Conservation (phyloP, 1,284 basidiomycete genomes). For the Leccinum subfulvum region DNA sequence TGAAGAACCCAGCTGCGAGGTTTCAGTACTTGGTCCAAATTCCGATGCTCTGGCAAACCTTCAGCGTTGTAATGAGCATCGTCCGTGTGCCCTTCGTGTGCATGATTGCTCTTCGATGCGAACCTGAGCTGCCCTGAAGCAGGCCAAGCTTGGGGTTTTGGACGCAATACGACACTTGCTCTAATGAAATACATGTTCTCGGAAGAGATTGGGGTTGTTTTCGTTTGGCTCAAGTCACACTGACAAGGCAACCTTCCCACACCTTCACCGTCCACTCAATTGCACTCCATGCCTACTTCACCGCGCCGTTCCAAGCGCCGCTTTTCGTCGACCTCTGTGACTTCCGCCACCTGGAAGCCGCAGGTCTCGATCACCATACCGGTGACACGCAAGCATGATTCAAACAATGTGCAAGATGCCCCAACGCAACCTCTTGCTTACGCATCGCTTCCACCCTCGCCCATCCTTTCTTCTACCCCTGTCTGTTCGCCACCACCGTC, state of each 20-base stretch:
- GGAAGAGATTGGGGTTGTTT: constrained; percentile 2
- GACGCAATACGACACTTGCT: constrained; percentile 33
- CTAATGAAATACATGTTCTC: constrained; percentile 33
- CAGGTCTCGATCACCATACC: constrained; percentile 14
- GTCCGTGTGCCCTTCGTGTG: constrained; percentile 39
- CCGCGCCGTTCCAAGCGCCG: constrained; percentile 34
- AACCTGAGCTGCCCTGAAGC: constrained; percentile 36
- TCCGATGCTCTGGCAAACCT: constrained; percentile 40
- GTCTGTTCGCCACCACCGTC: constrained; percentile 26
- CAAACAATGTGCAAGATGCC: constrained; percentile 8
- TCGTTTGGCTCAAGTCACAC: not conserved
- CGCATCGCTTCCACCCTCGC: constrained; percentile 69
- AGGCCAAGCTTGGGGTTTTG: constrained; percentile 19
- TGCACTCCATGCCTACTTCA: constrained; percentile 27
- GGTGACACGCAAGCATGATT: constrained; percentile 19
- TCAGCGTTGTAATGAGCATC: constrained; percentile 52
- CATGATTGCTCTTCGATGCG: constrained; percentile 37
- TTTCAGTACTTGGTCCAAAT: constrained; percentile 13
- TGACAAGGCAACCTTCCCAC: constrained; percentile 20
- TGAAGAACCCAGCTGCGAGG: constrained; percentile 48
- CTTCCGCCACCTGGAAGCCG: constrained; percentile 24
- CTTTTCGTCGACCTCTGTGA: constrained; percentile 32
- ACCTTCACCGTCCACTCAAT: not conserved
- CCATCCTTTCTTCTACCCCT: constrained; percentile 51
- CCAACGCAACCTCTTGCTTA: constrained; percentile 42